Base-by-base conservation (phyloP, 768 basidiomycete genomes). In the Termitomyces sp. region DNA sequence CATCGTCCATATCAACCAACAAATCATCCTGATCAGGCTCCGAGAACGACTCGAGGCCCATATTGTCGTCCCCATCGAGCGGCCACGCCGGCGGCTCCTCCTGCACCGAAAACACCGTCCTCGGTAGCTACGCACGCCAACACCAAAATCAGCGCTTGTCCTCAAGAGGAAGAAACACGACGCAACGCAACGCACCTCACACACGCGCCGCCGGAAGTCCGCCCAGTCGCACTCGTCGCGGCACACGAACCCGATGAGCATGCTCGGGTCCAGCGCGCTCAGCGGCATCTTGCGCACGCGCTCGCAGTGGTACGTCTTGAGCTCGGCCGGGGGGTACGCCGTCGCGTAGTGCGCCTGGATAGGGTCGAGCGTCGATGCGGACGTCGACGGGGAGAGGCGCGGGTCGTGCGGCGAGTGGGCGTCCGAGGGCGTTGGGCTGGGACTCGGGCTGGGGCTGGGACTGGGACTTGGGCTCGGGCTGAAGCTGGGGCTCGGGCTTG, bases 261-360 rank as follows among this genome's bases (percentile, higher is more conserved):
- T 98, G 64, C 94, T 97, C 24, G 96, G 97, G 70, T 98, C 97
- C 55, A 99, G 75, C 29, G 88, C 90, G 41, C 85, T 83, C 36
- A 98, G 72, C 0, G 88, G 88, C 91, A 98, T 96, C 83, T 96
- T 98, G 68, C 93, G 80, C 39, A 98, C 88, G 18, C 88, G 85
- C n/a, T 99, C 97, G 69, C 94, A 94, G 71, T 98, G 97, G 77
- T 94, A 99, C 13, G 92, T 96, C 65, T 82, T 83, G 34, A 98
- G 74, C 67, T 95, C 92, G 5, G 77, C 60, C 3, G 81, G 72
- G 1, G 81, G 74, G 69, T 98, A 99, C 10, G 94, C 88, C 0
- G 77, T 79, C 22, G 81, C 82, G 58, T 87, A 92, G 64, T 89
- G 86, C 52, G 81, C 73, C 59, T 86, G 81, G 8, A 83, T 37